phyloP scores from a whole-genome alignment of 129 eudicot genomes.

The Apium graveolens region DNA sequence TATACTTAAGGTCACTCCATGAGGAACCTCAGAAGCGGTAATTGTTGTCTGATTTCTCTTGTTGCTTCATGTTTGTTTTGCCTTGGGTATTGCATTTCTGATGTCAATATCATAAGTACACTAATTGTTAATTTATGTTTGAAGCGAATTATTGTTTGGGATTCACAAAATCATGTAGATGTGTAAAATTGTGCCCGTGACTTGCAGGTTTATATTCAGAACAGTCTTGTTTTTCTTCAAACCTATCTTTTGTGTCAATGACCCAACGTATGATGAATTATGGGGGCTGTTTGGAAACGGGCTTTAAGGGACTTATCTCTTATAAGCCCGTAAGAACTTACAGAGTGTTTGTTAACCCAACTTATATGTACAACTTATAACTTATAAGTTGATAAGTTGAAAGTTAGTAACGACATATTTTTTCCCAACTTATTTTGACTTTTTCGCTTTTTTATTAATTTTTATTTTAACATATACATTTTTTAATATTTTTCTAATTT shows the following conservation, averaged over 20 bases:
- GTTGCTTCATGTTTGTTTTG: not conserved
- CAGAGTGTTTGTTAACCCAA: no score
- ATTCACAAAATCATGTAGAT: not conserved
- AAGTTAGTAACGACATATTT: no score
- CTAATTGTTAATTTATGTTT: not conserved
- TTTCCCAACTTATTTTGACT: no score
- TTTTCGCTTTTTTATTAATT: no score
- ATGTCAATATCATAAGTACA: not conserved
- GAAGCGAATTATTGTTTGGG: not conserved
- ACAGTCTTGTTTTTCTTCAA: not conserved
- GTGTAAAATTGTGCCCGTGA: not conserved
- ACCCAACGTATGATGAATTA: no score
- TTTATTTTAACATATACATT: no score
- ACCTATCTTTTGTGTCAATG: not conserved
- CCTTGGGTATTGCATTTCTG: not conserved
- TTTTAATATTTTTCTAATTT: no score
- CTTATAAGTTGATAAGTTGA: no score
- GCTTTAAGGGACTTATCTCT: no score
- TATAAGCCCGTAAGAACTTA: no score
- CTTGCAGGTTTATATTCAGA: not conserved
- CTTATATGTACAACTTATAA: no score
- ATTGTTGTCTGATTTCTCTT: not conserved
- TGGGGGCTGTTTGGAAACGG: no score
- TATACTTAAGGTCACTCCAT: slow-evolving; percentile 22
- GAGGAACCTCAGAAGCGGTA: slow-evolving; percentile 50